Base-by-base conservation (phyloP, 2,329 filamentous ascomycete species). In the Dothideomycetes sp. region DNA sequence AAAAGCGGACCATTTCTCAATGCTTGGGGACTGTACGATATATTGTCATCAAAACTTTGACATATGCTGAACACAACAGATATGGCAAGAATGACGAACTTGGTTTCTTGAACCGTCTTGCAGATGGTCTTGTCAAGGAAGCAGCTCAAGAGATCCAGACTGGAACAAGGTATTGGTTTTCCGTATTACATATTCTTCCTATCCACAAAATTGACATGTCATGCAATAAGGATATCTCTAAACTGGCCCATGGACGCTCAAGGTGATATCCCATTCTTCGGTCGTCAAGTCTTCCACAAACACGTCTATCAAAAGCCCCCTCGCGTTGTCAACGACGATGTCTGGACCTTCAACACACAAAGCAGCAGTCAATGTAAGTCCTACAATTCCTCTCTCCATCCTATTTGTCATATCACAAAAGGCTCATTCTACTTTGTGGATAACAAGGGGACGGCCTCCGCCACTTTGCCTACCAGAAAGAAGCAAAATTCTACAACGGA, bases 51-150 rank as follows among this genome's bases (percentile, higher is more conserved):
- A 4, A 22, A 16, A 15, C 12, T 4, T 12, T 18, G 8, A 16
- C 11, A 27, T n/a, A 33, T 37, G 18, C 27, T 41, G 24, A 41
- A 12, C 70, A 66, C 66, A 64, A 62, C 5, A 62, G 75, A 4
- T 78, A 74, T 53, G 74, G 74, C 34, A 58, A 65, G 34, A 53
- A 69, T 39, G 76, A 79, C 53, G 62, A 77, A 56, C 63, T 81
- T 2, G 78, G 76, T 8, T 73, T 71, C 17, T 55, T 81, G 15
- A 80, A 81, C 53, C 67, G 75, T 19, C 64, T 80, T 11, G 78
- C 73, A 0, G 64, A 74, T 37, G 62, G 68, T 41, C 58, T 71
- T 13, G 71, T 78, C 15, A 64, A 64, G 9, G 61, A 64, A 24
- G 69, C 72, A 1, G 51, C 47, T 5, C 15, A 39, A 16, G 62